Evolutionary conservation across 768 basidiomycete species (phyloP).

Genomic region (Leccinum subgranulosum): DNA sequence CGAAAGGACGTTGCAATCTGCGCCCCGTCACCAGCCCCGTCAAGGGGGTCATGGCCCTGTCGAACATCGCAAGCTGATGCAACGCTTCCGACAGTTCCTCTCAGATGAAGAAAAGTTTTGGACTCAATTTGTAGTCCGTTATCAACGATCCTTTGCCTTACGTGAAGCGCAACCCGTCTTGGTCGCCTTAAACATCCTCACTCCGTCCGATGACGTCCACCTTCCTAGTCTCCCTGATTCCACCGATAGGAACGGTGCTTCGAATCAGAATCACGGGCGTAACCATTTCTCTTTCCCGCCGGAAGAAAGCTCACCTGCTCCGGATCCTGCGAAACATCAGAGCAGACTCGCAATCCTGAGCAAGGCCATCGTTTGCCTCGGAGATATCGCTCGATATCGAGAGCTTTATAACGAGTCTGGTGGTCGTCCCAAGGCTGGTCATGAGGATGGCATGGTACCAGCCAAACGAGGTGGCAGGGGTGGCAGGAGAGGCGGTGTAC

Average conservation of each 20-base stretch:
- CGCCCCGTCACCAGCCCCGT: conserved; percentile 36
- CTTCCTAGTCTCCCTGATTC: conserved; percentile 22
- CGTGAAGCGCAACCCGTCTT: conserved; percentile 60
- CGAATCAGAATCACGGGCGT: conserved; percentile 38
- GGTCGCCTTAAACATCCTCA: conserved; percentile 51
- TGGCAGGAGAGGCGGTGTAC: conserved; percentile 45
- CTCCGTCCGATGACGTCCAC: conserved; percentile 37
- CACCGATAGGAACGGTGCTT: conserved; percentile 17
- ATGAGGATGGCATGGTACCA: conserved; percentile 49
- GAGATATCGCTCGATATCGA: conserved; percentile 91
- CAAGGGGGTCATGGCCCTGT: conserved; percentile 57
- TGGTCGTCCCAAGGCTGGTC: conserved; percentile 62
- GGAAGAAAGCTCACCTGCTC: conserved; percentile 45
- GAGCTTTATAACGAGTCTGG: conserved; percentile 82
- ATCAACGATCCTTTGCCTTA: conserved; percentile 71
- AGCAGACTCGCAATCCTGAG: conserved; percentile 71
- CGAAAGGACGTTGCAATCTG: conserved; percentile 53
- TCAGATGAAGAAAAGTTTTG: conserved; percentile 91
- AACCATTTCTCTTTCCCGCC: conserved; percentile 65
- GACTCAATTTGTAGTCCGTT: conserved; percentile 71
- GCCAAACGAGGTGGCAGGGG: conserved; percentile 36
- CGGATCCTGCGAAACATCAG: conserved; percentile 38
- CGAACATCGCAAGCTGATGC: conserved; percentile 81
- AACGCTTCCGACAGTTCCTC: conserved; percentile 88
- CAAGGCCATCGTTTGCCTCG: conserved; percentile 88